These are phyloP conservation scores for Apiotrichum veenhuisii DNA, from an alignment of 1,284 basidiomycete species.

Conservation along the genomic window DNA sequence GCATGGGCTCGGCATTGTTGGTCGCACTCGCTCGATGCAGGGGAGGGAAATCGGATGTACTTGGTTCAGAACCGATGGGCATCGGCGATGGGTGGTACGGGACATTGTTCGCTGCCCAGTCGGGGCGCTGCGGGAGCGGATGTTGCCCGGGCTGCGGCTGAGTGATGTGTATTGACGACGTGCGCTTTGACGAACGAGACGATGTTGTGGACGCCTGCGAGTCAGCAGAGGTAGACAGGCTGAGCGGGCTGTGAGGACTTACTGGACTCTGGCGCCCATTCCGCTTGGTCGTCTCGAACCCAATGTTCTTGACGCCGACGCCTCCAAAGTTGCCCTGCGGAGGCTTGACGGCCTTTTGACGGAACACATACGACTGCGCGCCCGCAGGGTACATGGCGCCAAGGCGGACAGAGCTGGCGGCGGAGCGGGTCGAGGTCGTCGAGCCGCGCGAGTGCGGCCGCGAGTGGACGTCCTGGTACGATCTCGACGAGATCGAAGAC, in stretches of 20 bases:
- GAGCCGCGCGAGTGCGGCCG: conserved; percentile 45
- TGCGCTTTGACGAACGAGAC: conserved; percentile 38
- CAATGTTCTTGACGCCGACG: conserved; percentile 8
- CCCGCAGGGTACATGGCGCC: conserved; percentile 40
- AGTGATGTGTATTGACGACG: conserved; percentile 33
- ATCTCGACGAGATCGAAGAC: conserved; percentile 42
- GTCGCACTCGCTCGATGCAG: conserved; percentile 24
- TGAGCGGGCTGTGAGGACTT: conserved; percentile 9
- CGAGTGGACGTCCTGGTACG: conserved; percentile 40
- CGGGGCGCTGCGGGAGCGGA: conserved; percentile 42
- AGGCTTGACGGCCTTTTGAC: conserved; percentile 40
- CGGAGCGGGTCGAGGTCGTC: conserved; percentile 42
- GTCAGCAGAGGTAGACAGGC: not conserved
- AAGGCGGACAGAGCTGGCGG: conserved; percentile 40
- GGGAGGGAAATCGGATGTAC: conserved; percentile 38
- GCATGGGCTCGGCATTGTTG: conserved; percentile 45
- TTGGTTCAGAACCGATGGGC: conserved; percentile 18
- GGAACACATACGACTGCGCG: conserved; percentile 27
- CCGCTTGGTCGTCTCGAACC: conserved; percentile 16
- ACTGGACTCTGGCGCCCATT: conserved; percentile 44
- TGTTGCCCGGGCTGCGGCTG: conserved; percentile 36
- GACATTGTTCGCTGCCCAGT: conserved; percentile 47
- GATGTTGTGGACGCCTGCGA: conserved; percentile 35
- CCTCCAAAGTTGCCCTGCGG: conserved; percentile 17
- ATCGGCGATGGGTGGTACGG: conserved; percentile 43